phyloP scores from a whole-genome alignment of 169 alveolate genomes.

The Eimeria tenella region DNA sequence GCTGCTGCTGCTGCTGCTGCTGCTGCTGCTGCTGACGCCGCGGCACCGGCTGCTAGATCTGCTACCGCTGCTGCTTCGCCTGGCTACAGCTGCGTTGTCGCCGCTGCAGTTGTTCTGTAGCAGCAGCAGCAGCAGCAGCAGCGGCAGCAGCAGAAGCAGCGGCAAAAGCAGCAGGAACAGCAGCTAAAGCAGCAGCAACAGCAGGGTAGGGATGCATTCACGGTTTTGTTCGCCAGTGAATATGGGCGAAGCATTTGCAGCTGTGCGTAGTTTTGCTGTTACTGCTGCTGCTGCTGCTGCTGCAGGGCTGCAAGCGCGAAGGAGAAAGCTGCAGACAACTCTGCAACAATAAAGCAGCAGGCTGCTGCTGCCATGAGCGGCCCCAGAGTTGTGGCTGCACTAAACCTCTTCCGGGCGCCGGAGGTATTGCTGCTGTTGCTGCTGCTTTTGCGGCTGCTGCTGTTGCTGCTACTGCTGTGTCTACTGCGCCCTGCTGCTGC shows the following conservation, averaged over 20 bases:
- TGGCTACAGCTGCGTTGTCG: too few species aligned
- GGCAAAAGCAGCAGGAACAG: too few species aligned
- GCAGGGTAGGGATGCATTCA: too few species aligned
- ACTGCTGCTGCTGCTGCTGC: conserved; percentile 45
- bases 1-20: conserved; percentile 8
- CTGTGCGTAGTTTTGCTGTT: background rate
- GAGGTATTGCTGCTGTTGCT: conserved; percentile 14
- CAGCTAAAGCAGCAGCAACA: background rate
- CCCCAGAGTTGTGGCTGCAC: conserved; percentile 11
- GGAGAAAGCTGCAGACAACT: background rate
- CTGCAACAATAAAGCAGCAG: conserved; percentile 16
- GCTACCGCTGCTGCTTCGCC: too few species aligned
- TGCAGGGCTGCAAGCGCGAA: conserved; percentile 1
- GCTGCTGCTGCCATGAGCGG: background rate
- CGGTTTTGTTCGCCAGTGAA: too few species aligned
- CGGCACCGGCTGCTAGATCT: too few species aligned
- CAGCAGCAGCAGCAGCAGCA: conserved; percentile 14
- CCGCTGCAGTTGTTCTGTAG: conserved; percentile 42
- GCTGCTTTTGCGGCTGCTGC: background rate
- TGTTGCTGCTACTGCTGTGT: background rate
- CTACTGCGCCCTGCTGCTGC: background rate
- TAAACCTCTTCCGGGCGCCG: conserved; percentile 27
- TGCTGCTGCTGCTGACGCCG: conserved; percentile 36
- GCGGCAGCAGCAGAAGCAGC: too few species aligned
- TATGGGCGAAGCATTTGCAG: too few species aligned